phyloP scores from a whole-genome alignment of 1,284 basidiomycete species.

The Marasmius fiardii region DNA sequence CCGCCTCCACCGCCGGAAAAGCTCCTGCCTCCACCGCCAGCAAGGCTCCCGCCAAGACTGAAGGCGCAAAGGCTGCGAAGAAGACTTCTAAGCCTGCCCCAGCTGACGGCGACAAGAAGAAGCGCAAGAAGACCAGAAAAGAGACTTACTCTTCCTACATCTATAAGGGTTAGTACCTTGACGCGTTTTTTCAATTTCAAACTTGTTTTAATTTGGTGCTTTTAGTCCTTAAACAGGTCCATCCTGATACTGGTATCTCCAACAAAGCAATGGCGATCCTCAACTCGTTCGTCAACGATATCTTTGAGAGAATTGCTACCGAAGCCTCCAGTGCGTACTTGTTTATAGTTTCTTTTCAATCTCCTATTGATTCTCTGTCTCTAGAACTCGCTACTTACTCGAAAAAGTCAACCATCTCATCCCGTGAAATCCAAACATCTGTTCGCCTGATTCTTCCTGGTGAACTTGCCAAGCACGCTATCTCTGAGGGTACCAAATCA shows the following conservation, averaged over 20 bases:
- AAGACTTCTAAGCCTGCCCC: slow-evolving; percentile 51
- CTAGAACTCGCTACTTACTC: slow-evolving; percentile 87
- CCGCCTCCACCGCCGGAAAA: slow-evolving; percentile 80
- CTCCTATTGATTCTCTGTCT: slow-evolving; percentile 1
- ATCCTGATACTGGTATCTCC: slow-evolving; percentile 95
- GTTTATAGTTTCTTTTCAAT: slow-evolving; percentile 2
- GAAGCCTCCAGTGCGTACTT: slow-evolving; percentile 76
- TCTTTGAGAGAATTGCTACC: slow-evolving; percentile 90
- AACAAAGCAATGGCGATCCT: slow-evolving; percentile 97
- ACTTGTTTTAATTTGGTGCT: slow-evolving; percentile 11
- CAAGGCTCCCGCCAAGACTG: slow-evolving; percentile 76
- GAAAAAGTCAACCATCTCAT: slow-evolving; percentile 93
- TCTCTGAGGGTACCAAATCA: slow-evolving; percentile 72
- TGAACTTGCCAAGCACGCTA: slow-evolving; percentile 81
- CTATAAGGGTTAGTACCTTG: slow-evolving; percentile 71
- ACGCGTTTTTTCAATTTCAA: slow-evolving; percentile 7
- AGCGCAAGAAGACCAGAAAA: slow-evolving; percentile 84
- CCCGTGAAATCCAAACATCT: slow-evolving; percentile 90
- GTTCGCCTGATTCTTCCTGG: slow-evolving; percentile 90
- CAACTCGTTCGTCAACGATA: slow-evolving; percentile 91
- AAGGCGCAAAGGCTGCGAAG: slow-evolving; percentile 39
- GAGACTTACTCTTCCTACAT: slow-evolving; percentile 95
- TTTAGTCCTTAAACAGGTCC: slow-evolving; percentile 84
- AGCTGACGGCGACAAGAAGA: slow-evolving; percentile 80
- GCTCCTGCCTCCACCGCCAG: slow-evolving; percentile 76